phyloP scores from a whole-genome alignment of 768 basidiomycete species.

The Termitomyces sp. region DNA sequence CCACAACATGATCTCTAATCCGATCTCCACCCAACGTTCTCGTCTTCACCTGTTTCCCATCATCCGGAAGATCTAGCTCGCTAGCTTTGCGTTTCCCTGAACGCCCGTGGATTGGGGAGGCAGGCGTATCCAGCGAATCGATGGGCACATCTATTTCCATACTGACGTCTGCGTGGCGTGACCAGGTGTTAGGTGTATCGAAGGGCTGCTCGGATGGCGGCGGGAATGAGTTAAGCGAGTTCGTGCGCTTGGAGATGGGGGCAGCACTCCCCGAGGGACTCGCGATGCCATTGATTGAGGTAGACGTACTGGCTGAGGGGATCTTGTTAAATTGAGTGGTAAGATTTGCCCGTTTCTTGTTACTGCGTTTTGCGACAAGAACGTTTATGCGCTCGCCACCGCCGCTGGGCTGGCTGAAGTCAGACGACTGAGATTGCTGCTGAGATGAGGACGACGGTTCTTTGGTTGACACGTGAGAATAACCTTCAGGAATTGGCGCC shows the following conservation, averaged over 20 bases:
- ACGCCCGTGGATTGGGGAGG: conserved; percentile 29
- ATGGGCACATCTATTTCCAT: conserved; percentile 56
- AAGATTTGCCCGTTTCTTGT: conserved; percentile 53
- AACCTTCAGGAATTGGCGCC: conserved; percentile 68
- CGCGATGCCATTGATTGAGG: conserved; percentile 13
- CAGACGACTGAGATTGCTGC: conserved; percentile 29
- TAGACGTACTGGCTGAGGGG: conserved; percentile 19
- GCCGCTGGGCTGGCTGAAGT: conserved; percentile 27
- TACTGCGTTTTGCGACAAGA: conserved; percentile 69
- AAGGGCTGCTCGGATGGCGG: conserved; percentile 47
- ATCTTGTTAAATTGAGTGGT: conserved; percentile 17
- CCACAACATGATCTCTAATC: conserved; percentile 41
- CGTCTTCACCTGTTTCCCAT: conserved; percentile 28
- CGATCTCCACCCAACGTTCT: conserved; percentile 72
- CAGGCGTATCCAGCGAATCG: conserved; percentile 46
- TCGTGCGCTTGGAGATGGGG: conserved; percentile 32
- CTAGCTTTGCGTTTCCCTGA: conserved; percentile 49
- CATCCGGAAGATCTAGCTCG: conserved; percentile 35
- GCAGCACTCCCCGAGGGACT: conserved; percentile 19
- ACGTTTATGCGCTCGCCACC: conserved; percentile 64
- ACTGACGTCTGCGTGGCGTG: conserved; percentile 34
- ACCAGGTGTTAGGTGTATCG: conserved; percentile 32
- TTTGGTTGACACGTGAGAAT: conserved; percentile 46
- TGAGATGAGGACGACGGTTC: conserved; percentile 30
- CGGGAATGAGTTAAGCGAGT: conserved; percentile 39